Percentiles rank a stretch among this genome's conserved stretches.
phyloP scores from a whole-genome alignment of 345 rosid species.

The Anacardium occidentale region DNA sequence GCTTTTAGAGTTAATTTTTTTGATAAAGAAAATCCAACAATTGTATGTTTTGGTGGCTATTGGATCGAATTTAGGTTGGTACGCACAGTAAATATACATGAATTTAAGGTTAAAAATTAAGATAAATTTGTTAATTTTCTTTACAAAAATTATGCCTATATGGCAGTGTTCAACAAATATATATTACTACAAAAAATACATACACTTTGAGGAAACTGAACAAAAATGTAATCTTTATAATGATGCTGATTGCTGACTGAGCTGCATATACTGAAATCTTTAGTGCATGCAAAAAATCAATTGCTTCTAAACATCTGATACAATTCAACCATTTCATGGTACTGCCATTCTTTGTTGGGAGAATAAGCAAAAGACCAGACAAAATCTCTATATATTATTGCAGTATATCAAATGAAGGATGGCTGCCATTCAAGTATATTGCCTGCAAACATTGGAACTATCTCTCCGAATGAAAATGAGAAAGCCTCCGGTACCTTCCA shows the following conservation, averaged over 20 bases:
- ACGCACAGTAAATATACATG: too few relatives aligned
- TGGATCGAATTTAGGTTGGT: too few relatives aligned
- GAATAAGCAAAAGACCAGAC: not conserved
- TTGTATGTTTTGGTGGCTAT: too few relatives aligned
- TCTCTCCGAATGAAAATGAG: slow-evolving; percentile 69
- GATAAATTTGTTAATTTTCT: too few relatives aligned
- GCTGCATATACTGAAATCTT: not conserved
- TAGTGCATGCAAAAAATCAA: not conserved
- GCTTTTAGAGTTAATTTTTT: too few relatives aligned
- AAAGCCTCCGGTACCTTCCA: slow-evolving; percentile 80
- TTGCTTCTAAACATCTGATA: not conserved
- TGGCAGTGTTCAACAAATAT: too few relatives aligned
- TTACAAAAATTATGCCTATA: too few relatives aligned
- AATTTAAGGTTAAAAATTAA: too few relatives aligned
- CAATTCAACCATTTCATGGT: not conserved
- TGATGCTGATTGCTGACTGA: not conserved
- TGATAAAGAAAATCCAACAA: too few relatives aligned
- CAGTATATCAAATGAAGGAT: slow-evolving; percentile 22
- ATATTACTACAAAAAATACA: too few relatives aligned
- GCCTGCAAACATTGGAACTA: slow-evolving; percentile 88
- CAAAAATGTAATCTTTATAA: not conserved
- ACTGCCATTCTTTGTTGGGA: not conserved
- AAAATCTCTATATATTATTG: not conserved
- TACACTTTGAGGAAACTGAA: not conserved
- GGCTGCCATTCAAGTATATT: slow-evolving; percentile 69